Conservation (phyloP, 345 rosid species). For the Dipteronia dyeriana region DNA sequence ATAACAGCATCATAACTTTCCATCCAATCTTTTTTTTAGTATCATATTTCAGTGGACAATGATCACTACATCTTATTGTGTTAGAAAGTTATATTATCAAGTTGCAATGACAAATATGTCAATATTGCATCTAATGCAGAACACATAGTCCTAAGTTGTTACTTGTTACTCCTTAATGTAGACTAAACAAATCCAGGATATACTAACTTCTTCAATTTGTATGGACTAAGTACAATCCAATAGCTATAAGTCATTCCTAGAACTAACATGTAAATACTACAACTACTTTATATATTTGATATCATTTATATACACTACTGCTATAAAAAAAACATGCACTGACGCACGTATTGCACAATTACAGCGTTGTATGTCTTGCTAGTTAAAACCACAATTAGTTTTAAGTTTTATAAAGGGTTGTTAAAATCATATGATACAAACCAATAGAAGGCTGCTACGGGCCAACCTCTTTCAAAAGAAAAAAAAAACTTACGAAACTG, state of each 20-base stretch:
- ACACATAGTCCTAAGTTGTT: neutral
- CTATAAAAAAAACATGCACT: constrained; percentile 1
- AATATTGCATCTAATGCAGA: neutral
- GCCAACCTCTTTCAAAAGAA: no score
- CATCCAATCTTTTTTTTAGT: neutral
- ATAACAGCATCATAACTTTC: neutral
- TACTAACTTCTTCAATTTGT: no score
- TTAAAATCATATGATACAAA: no score
- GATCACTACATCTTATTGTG: neutral
- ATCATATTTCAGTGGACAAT: neutral
- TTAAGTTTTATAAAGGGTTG: no score
- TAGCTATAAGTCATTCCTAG: no score
- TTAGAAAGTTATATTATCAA: neutral
- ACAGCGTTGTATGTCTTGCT: neutral
- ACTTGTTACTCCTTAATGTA: neutral
- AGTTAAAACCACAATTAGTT: neutral
- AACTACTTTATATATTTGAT: no score
- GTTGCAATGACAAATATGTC: no score
- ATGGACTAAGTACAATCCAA: no score
- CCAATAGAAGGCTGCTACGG: no score
- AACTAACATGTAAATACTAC: no score
- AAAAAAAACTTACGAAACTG: no score
- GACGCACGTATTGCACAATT: neutral
- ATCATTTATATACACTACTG: no score
- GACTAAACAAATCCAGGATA: neutral